These are phyloP conservation scores for Yamagishiella unicocca DNA, from an alignment of 139 green algal genomes.

Conservation along the genomic window DNA sequence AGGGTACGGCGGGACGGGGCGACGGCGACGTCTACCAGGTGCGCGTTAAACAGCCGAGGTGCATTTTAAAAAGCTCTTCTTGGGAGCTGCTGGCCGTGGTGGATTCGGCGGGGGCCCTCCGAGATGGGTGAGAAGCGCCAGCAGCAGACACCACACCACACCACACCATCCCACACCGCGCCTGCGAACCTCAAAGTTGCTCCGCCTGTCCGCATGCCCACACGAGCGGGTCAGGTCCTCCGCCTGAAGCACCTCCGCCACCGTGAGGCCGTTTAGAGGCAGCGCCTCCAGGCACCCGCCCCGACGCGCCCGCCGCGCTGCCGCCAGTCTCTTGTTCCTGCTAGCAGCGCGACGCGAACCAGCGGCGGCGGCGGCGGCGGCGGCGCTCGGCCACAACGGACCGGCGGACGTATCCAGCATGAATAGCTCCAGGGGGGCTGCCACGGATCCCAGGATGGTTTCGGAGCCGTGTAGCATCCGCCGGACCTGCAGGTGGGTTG, in stretches of 20 bases:
- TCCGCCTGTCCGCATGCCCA: constrained; percentile 49
- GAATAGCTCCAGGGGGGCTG: constrained; percentile 86
- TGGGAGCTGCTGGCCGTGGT: too few relatives aligned
- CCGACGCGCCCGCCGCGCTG: not conserved
- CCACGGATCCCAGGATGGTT: constrained; percentile 93
- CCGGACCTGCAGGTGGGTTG: constrained; percentile 72
- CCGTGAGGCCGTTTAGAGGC: constrained; percentile 18
- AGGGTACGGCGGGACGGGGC: too few relatives aligned
- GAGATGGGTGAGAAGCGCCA: too few relatives aligned
- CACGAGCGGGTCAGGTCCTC: constrained; percentile 52
- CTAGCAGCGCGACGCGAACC: too few relatives aligned
- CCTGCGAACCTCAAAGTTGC: constrained; percentile 69
- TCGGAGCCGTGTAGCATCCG: constrained; percentile 78
- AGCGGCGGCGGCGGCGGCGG: too few relatives aligned
- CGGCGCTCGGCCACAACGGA: not conserved
- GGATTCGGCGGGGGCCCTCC: too few relatives aligned
- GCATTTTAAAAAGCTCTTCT: too few relatives aligned
- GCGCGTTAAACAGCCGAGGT: too few relatives aligned
- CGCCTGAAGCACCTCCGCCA: constrained; percentile 48
- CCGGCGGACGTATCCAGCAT: constrained; percentile 66
- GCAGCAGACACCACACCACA: too few relatives aligned
- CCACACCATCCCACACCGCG: too few relatives aligned
- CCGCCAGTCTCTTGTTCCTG: too few relatives aligned
- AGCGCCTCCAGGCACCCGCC: not conserved
- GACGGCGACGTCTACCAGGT: too few relatives aligned